Conservation (phyloP, 169 alveolate genomes). For the Eimeria maxima region DNA sequence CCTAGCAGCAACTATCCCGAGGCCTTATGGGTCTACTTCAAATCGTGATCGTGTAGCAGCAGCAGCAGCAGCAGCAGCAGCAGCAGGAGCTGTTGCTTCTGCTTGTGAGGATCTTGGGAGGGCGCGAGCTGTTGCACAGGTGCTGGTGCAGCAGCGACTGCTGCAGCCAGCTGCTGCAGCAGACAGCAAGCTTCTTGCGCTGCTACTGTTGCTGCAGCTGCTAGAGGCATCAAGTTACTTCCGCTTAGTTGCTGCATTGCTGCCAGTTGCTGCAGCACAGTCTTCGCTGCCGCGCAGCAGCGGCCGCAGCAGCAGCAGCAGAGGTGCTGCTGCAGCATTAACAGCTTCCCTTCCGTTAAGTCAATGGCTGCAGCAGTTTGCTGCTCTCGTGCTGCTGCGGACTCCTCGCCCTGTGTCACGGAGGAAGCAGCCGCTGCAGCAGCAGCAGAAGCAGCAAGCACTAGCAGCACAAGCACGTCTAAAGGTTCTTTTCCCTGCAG, state of each 20-base stretch:
- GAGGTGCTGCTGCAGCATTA: not conserved
- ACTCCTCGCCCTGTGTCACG: constrained; percentile 15
- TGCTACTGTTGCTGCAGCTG: not conserved
- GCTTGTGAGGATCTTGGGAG: constrained; percentile 27
- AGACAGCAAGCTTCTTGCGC: constrained; percentile 45
- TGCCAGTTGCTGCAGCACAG: constrained; percentile 33
- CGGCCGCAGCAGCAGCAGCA: constrained; percentile 60
- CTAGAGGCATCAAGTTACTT: constrained; percentile 38
- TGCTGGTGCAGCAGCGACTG: constrained; percentile 36
- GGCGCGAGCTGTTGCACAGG: constrained; percentile 47
- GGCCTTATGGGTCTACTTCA: not conserved
- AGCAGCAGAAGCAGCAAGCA: too few relatives aligned
- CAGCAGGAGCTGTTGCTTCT: constrained; percentile 61
- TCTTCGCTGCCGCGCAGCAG: not conserved
- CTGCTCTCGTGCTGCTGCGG: constrained; percentile 36
- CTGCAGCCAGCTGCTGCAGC: constrained; percentile 8
- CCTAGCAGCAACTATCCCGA: constrained; percentile 18
- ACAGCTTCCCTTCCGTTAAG: not conserved
- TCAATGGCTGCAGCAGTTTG: constrained; percentile 20
- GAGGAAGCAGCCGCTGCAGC: constrained; percentile 66
- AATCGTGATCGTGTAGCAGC: constrained; percentile 8
- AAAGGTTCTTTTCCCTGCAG: not conserved
- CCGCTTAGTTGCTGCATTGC: constrained; percentile 27
- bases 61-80: constrained; percentile 37
- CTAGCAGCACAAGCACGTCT: constrained; percentile 12